Conservation (phyloP, 768 basidiomycete species). For the Lactarius hatsudake region DNA sequence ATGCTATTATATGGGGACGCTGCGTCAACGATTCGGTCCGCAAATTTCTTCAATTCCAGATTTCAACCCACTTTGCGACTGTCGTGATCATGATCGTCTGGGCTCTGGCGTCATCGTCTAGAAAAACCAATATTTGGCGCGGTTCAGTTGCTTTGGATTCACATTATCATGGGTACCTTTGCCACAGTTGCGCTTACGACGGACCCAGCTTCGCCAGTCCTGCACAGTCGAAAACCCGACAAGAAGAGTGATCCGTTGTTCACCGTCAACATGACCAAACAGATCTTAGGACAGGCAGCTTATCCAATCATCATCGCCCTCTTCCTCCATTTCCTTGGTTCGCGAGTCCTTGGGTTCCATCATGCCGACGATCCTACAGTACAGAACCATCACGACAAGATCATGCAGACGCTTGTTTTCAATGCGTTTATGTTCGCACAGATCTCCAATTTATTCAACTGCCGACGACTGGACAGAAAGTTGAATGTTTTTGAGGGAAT, state of each 20-base stretch:
- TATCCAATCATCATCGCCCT: constrained; percentile 85
- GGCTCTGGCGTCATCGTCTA: constrained; percentile 72
- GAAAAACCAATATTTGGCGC: constrained; percentile 87
- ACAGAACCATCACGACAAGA: constrained; percentile 39
- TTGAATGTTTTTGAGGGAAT: constrained; percentile 91
- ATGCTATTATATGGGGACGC: constrained; percentile 98
- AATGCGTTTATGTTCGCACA: constrained; percentile 97
- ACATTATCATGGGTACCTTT: constrained; percentile 98
- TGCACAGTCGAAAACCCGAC: constrained; percentile 89
- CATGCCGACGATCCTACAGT: constrained; percentile 33
- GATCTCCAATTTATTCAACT: constrained; percentile 94
- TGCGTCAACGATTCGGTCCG: constrained; percentile 97
- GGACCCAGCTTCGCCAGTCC: constrained; percentile 78
- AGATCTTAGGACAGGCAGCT: constrained; percentile 83
- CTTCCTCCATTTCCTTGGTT: constrained; percentile 84
- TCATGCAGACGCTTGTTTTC: constrained; percentile 87
- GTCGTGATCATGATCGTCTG: constrained; percentile 91
- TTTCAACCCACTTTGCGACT: constrained; percentile 92
- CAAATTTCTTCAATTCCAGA: constrained; percentile 96
- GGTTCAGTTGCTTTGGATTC: constrained; percentile 97
- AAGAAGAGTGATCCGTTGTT: constrained; percentile 86
- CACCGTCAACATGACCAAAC: constrained; percentile 93
- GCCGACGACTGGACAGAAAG: constrained; percentile 77
- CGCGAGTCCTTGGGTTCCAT: constrained; percentile 61
- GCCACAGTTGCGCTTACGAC: constrained; percentile 97